phyloP scores from a whole-genome alignment of 23 red algal genomes.

The Gracilariopsis chorda region DNA sequence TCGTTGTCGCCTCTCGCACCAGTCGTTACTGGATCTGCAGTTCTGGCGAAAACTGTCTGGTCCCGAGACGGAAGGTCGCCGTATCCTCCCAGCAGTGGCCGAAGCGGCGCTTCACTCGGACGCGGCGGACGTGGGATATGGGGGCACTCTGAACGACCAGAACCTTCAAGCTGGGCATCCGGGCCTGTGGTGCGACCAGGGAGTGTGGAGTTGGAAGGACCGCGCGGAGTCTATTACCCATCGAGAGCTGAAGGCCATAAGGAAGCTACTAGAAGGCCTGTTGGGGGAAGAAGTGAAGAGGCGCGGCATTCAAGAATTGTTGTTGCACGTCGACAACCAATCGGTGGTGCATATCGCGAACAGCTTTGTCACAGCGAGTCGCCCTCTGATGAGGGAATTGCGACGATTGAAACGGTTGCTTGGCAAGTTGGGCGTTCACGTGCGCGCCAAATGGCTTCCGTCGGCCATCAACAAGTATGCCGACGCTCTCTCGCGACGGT shows the following conservation, averaged over 20 bases:
- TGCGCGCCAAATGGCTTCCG: background rate
- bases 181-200: background rate
- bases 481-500: conserved; percentile 2
- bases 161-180: background rate
- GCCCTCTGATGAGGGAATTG: conserved; percentile 6
- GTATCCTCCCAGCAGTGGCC: background rate
- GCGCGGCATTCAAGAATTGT: background rate
- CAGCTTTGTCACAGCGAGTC: background rate
- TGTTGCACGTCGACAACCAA: conserved; percentile 41
- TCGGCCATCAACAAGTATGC: background rate
- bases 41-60: background rate
- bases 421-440: background rate
- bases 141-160: background rate
- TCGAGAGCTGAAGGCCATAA: conserved; percentile 26
- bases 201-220: conserved; percentile 32
- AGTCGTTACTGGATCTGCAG: background rate
- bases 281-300: background rate
- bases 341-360: conserved; percentile 17
- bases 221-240: background rate
- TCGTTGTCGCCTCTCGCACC: background rate
- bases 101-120: background rate
- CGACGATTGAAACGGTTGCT: background rate
- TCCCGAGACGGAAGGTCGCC: background rate
- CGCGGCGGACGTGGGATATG: conserved; percentile 30
- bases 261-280: background rate